Evolutionary conservation across 768 basidiomycete species (phyloP).

Genomic region (Hemileccinum rubropunctum): DNA sequence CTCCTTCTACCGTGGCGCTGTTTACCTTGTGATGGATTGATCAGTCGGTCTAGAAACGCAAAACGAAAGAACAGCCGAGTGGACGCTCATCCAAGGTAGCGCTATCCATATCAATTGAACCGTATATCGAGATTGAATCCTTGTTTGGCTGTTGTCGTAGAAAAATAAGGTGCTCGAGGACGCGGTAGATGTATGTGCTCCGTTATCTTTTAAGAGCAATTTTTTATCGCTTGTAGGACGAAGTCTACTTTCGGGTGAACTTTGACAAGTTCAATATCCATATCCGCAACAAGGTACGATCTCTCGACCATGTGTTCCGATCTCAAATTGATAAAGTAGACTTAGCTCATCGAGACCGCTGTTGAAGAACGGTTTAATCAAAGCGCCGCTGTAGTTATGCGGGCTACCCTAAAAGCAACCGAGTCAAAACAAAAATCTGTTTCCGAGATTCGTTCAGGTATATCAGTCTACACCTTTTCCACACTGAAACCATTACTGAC

Average conservation of each 20-base stretch:
- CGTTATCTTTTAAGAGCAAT: not conserved
- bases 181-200: conserved; percentile 61
- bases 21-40: conserved; percentile 11
- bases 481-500: not conserved
- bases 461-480: not conserved
- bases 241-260: conserved; percentile 82
- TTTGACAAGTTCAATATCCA: conserved; percentile 84
- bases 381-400: conserved; percentile 67
- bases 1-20: conserved; percentile 1
- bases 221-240: conserved; percentile 44
- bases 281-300: conserved; percentile 77
- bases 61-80: conserved; percentile 43
- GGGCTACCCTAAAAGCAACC: conserved; percentile 67
- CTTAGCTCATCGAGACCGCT: conserved; percentile 74
- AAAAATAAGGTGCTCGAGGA: conserved; percentile 44
- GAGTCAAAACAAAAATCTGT: conserved; percentile 60
- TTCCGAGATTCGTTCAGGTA: conserved; percentile 65
- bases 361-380: conserved; percentile 79
- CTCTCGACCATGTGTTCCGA: not conserved
- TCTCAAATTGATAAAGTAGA: conserved; percentile 12
- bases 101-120: not conserved
- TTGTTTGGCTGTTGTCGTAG: conserved; percentile 35
- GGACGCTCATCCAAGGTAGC: conserved; percentile 55
- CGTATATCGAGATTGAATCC: conserved; percentile 17
- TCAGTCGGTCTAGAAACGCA: conserved; percentile 54